Conservation (phyloP, 306 rosid species). For the Quercus ilex region DNA sequence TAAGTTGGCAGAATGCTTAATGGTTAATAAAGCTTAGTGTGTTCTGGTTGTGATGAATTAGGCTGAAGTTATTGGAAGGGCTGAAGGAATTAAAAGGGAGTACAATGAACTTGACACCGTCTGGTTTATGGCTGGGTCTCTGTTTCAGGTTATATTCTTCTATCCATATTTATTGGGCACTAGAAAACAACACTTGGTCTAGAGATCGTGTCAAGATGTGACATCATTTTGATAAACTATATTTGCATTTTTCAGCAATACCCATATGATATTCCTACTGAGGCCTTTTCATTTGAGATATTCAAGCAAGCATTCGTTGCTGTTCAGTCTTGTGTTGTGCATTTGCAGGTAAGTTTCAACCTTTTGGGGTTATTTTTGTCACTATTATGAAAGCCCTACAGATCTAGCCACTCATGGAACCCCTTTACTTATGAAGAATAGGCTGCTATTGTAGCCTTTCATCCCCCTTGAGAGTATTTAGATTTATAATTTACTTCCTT, state of each 20-base stretch:
- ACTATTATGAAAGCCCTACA: neutral
- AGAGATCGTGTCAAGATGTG: neutral
- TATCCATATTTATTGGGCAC: neutral
- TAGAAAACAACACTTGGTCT: neutral
- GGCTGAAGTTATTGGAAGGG: constrained; percentile 81
- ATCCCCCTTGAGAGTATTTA: neutral
- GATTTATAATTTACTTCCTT: neutral
- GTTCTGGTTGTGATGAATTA: constrained; percentile 35
- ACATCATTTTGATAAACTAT: constrained; percentile 18
- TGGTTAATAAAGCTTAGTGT: constrained; percentile 22
- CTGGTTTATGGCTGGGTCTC: constrained; percentile 99
- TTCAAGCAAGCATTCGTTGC: constrained; percentile 99
- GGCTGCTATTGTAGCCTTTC: neutral
- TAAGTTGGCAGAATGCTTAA: constrained; percentile 22
- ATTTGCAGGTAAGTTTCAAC: constrained; percentile 68
- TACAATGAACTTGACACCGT: constrained; percentile 96
- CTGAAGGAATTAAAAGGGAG: constrained; percentile 88
- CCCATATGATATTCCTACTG: constrained; percentile 94
- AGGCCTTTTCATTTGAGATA: constrained; percentile 94
- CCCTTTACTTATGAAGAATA: neutral
- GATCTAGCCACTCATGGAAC: neutral
- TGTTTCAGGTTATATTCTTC: constrained; percentile 66
- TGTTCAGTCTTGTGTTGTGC: constrained; percentile 97
- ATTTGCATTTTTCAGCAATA: constrained; percentile 72
- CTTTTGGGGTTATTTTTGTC: neutral